Evolutionary conservation across 1,284 basidiomycete species (phyloP).

Genomic region (Cryptococcus sp.): DNA sequence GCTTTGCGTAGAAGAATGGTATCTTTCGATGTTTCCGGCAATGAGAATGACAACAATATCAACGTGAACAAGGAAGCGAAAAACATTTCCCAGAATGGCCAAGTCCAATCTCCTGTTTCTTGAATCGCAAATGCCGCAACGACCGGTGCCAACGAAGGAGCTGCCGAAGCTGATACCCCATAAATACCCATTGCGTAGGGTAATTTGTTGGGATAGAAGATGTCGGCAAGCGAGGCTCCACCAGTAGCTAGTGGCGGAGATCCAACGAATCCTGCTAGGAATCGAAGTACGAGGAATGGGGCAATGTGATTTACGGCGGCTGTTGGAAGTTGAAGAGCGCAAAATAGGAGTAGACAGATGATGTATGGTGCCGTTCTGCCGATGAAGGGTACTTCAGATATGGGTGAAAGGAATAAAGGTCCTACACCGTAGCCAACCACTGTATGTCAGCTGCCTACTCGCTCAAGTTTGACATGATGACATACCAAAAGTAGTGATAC

Average conservation of each 20-base stretch:
- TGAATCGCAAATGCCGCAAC: conserved; percentile 19
- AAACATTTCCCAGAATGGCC: conserved; percentile 17
- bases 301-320: conserved; percentile 18
- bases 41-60: conserved; percentile 22
- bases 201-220: conserved; percentile 11
- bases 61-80: conserved; percentile 30
- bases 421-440: not conserved
- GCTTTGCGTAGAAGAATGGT: conserved; percentile 43
- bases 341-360: conserved; percentile 23
- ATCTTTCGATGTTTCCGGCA: conserved; percentile 36
- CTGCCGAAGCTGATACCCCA: conserved; percentile 12
- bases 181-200: conserved; percentile 14
- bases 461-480: not conserved
- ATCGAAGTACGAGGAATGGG: conserved; percentile 24
- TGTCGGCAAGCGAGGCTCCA: conserved; percentile 11
- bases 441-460: not conserved
- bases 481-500: conserved; percentile 23
- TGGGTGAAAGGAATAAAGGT: not conserved
- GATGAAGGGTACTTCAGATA: not conserved
- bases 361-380: conserved; percentile 19
- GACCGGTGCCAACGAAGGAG: conserved; percentile 20
- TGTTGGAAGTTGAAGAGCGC: conserved; percentile 19
- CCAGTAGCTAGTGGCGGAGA: conserved; percentile 32
- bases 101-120: not conserved
- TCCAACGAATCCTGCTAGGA: conserved; percentile 37